phyloP scores from a whole-genome alignment of 306 rosid genomes.

The Prunus salicina region DNA sequence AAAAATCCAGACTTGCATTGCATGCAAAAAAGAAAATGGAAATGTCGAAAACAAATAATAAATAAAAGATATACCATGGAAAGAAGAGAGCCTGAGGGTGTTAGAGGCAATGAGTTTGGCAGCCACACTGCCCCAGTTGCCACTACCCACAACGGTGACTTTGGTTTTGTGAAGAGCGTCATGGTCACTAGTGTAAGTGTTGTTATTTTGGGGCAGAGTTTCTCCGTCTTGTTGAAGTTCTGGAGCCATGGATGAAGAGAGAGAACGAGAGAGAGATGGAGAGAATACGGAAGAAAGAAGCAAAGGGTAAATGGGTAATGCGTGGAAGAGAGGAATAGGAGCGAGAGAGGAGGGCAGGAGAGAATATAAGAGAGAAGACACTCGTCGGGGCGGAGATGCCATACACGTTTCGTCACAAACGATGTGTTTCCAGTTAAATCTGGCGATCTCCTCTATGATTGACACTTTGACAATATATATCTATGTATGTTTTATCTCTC shows the following conservation, averaged over 20 bases:
- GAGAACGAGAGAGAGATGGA: background rate
- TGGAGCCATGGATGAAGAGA: slow-evolving; percentile 53
- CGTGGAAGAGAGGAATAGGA: background rate
- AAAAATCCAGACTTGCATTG: background rate
- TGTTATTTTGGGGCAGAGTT: too few relatives aligned
- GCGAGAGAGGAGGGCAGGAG: slow-evolving; percentile 15
- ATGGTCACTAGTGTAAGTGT: background rate
- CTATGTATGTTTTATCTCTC: too few relatives aligned
- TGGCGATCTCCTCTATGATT: slow-evolving; percentile 49
- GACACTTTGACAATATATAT: too few relatives aligned
- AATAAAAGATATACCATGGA: slow-evolving; percentile 51
- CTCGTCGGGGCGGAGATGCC: slow-evolving; percentile 58
- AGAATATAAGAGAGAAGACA: slow-evolving; percentile 13
- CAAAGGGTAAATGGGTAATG: slow-evolving; percentile 9
- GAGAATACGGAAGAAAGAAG: background rate
- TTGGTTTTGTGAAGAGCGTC: slow-evolving; percentile 47
- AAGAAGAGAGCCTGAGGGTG: slow-evolving; percentile 49
- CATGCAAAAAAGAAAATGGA: slow-evolving; percentile 9
- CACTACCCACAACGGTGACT: slow-evolving; percentile 88
- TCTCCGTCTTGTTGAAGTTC: slow-evolving; percentile 21
- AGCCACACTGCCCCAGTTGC: slow-evolving; percentile 96
- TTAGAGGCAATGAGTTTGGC: slow-evolving; percentile 89
- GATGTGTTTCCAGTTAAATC: slow-evolving; percentile 32
- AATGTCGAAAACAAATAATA: background rate
- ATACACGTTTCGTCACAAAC: slow-evolving; percentile 60